These are phyloP conservation scores for Arthrobotrys sinensis DNA, from an alignment of 2,329 filamentous ascomycete genomes.

Conservation along the genomic window DNA sequence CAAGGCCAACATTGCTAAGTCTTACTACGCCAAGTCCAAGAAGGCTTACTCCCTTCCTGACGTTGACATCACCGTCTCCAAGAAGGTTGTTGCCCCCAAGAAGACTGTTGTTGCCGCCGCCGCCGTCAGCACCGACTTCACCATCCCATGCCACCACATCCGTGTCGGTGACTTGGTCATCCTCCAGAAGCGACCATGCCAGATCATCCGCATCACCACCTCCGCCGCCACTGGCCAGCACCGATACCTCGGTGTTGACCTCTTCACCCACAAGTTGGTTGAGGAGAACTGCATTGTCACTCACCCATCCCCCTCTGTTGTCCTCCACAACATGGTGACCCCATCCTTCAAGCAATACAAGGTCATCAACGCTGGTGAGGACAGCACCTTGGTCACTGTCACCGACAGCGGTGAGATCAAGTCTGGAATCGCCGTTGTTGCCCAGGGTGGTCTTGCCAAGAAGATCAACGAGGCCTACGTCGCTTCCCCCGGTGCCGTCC, in stretches of 20 bases:
- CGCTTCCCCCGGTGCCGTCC: constrained; percentile 91
- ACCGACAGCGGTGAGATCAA: constrained; percentile 99
- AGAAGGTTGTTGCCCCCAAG: constrained; percentile 66
- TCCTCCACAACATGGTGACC: constrained; percentile 99
- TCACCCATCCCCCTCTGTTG: constrained; percentile 94
- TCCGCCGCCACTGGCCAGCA: constrained; percentile 98
- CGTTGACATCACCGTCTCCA: constrained; percentile 71
- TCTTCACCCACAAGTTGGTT: constrained; percentile 99
- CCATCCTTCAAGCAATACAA: constrained; percentile 99
- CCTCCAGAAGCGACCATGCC: constrained; percentile 98
- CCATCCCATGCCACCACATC: constrained; percentile 99
- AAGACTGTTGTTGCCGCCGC: constrained; percentile 61
- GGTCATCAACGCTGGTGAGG: constrained; percentile 95
- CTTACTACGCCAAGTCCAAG: constrained; percentile 66
- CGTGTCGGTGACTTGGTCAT: constrained; percentile 98
- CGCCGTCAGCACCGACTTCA: constrained; percentile 80
- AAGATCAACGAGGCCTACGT: constrained; percentile 88
- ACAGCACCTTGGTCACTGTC: constrained; percentile 88
- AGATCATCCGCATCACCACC: constrained; percentile 99
- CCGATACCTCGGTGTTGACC: constrained; percentile 99
- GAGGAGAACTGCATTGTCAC: constrained; percentile 98
- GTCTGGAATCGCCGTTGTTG: constrained; percentile 91
- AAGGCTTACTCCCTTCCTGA: constrained; percentile 66
- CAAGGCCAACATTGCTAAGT: constrained; percentile 59
- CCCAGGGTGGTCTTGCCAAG: constrained; percentile 89